phyloP scores from a whole-genome alignment of 805 yeast species.

The Pichia thaimueangensis region DNA sequence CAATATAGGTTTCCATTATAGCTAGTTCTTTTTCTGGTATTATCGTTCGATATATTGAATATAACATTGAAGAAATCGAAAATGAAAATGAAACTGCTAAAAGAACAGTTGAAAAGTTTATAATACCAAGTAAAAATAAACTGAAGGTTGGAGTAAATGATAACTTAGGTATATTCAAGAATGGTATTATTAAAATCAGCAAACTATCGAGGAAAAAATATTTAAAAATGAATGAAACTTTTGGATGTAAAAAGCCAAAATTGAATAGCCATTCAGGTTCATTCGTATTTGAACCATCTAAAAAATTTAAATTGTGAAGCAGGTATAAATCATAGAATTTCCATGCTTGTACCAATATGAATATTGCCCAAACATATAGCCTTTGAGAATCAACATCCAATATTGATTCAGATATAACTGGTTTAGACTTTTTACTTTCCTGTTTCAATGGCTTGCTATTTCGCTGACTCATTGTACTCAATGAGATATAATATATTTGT shows the following conservation, averaged over 20 bases:
- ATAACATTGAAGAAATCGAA: constrained; percentile 32
- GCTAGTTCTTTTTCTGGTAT: constrained; percentile 29
- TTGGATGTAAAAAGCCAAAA: constrained; percentile 37
- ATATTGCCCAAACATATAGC: constrained; percentile 55
- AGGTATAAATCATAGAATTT: constrained; percentile 67
- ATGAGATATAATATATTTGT: background rate
- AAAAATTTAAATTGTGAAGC: constrained; percentile 38
- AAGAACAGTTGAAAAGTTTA: constrained; percentile 47
- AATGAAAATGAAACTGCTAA: constrained; percentile 46
- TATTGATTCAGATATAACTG: constrained; percentile 57
- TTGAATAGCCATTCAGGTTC: constrained; percentile 14
- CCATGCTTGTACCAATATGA: constrained; percentile 76
- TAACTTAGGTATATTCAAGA: constrained; percentile 68
- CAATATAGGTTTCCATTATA: constrained; percentile 28
- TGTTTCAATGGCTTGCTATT: background rate
- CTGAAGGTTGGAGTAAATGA: constrained; percentile 56
- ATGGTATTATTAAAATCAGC: constrained; percentile 64
- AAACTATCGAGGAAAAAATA: constrained; percentile 69
- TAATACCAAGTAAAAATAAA: constrained; percentile 37
- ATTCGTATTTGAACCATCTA: background rate
- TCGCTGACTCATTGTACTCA: constrained; percentile 1
- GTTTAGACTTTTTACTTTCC: constrained; percentile 6
- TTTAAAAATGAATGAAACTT: constrained; percentile 58
- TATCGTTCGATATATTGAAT: constrained; percentile 16
- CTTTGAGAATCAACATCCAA: constrained; percentile 77